A percentile compares a stretch with the other conserved stretches of the same genome.
phyloP scores from a whole-genome alignment of 2,329 filamentous ascomycete species.

The Blastomyces gilchristii region DNA sequence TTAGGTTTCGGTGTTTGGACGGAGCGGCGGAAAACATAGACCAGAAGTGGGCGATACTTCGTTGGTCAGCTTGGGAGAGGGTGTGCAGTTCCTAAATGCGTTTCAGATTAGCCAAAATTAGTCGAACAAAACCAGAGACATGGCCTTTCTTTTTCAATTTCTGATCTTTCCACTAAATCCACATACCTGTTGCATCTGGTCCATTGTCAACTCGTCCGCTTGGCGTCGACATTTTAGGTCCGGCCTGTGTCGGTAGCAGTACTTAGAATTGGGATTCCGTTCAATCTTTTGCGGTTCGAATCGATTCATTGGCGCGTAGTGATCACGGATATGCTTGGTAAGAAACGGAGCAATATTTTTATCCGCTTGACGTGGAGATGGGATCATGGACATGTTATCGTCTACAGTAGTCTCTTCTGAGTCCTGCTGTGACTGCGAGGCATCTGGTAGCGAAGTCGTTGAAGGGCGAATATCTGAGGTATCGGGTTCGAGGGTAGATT shows the following conservation, averaged over 20 bases:
- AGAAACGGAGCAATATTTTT: conserved; percentile 75
- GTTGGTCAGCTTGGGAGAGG: conserved; percentile 74
- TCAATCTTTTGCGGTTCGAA: conserved; percentile 15
- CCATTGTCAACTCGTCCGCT: conserved; percentile 93
- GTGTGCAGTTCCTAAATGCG: conserved; percentile 61
- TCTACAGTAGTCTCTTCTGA: conserved; percentile 13
- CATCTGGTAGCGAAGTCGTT: neutral
- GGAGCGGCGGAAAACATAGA: conserved; percentile 94
- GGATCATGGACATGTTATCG: conserved; percentile 30
- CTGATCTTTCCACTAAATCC: neutral
- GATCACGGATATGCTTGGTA: conserved; percentile 71
- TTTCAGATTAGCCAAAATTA: neutral
- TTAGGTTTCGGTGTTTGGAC: conserved; percentile 84
- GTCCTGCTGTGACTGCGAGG: neutral
- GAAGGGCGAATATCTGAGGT: neutral
- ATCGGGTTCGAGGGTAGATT: neutral
- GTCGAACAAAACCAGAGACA: neutral
- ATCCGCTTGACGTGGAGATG: conserved; percentile 50
- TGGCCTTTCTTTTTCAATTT: neutral
- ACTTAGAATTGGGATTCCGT: conserved; percentile 65
- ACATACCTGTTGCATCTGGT: conserved; percentile 75
- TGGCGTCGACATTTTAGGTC: conserved; percentile 89
- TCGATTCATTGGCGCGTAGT: conserved; percentile 55
- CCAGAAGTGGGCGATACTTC: conserved; percentile 96
- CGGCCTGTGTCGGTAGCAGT: conserved; percentile 88